Percentiles rank a stretch among this genome's conserved stretches.
These are phyloP conservation scores for Cruciata laevipes DNA, from an alignment of 257 asterid genomes.

Conservation along the genomic window DNA sequence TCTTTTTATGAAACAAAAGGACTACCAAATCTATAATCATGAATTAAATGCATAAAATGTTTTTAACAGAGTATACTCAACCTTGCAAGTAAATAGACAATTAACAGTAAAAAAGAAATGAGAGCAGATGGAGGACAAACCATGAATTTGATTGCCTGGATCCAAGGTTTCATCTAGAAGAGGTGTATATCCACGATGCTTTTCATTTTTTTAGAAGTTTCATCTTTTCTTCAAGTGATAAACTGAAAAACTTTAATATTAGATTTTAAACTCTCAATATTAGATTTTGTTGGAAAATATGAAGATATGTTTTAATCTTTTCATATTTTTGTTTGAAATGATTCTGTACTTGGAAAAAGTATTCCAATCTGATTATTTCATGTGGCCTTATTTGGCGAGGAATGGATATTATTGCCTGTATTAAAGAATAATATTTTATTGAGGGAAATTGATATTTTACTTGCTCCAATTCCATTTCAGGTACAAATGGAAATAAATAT, in stretches of 20 bases:
- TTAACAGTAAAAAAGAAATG: not conserved
- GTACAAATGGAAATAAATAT: no score
- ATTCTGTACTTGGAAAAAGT: no score
- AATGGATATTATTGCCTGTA: no score
- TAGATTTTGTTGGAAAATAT: no score
- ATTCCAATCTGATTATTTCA: no score
- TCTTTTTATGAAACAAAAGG: not conserved
- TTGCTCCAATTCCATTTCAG: no score
- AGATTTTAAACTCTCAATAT: no score
- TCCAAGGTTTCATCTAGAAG: conserved; percentile 66
- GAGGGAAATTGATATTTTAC: no score
- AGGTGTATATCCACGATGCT: conserved; percentile 88
- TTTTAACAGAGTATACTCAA: not conserved
- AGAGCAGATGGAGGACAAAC: conserved; percentile 27
- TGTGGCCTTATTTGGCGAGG: no score
- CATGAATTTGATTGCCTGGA: conserved; percentile 61
- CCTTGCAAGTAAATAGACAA: not conserved
- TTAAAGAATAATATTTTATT: no score
- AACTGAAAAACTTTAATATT: conserved; percentile 48
- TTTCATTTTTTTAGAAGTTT: conserved; percentile 63
- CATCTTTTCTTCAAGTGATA: conserved; percentile 73
- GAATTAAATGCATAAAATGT: not conserved
- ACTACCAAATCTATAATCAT: not conserved
- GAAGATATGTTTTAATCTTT: no score
- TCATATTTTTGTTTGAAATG: no score